These are phyloP conservation scores for Ottelia alismoides DNA, from an alignment of 106 monocot species.

Conservation along the genomic window DNA sequence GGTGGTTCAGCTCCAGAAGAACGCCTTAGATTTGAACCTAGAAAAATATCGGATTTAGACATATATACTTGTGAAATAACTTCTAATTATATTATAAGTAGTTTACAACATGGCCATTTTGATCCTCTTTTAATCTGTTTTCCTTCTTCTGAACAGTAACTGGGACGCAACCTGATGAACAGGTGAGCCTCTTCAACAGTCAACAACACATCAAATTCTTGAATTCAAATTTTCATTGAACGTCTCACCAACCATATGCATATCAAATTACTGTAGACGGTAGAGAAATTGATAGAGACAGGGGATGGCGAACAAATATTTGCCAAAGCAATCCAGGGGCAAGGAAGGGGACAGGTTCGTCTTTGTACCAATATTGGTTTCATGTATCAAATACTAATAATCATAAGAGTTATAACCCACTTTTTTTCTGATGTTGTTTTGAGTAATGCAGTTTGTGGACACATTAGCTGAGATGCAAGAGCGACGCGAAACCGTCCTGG, in stretches of 20 bases:
- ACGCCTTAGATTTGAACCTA: too few relatives aligned
- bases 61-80: too few relatives aligned
- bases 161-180: slow-evolving; percentile 38
- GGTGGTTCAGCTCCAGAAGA: too few relatives aligned
- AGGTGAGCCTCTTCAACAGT: slow-evolving; percentile 33
- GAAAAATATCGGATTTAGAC: too few relatives aligned
- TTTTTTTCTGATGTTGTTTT: too few relatives aligned
- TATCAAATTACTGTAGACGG: slow-evolving; percentile 22
- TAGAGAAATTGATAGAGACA: slow-evolving; percentile 57
- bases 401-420: too few relatives aligned
- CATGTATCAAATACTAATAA: too few relatives aligned
- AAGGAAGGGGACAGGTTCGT: slow-evolving; percentile 37
- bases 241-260: neutral
- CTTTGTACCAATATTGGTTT: neutral
- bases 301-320: slow-evolving; percentile 60
- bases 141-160: slow-evolving; percentile 26
- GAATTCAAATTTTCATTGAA: too few relatives aligned
- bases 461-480: slow-evolving; percentile 72
- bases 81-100: too few relatives aligned
- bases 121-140: too few relatives aligned
- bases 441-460: slow-evolving; percentile 36
- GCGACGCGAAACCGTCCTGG: slow-evolving; percentile 35
- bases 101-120: too few relatives aligned
- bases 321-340: slow-evolving; percentile 36
- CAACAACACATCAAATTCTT: neutral